These are phyloP conservation scores for Diaporthe vexans DNA, from an alignment of 2,329 filamentous ascomycete species.

Conservation along the genomic window DNA sequence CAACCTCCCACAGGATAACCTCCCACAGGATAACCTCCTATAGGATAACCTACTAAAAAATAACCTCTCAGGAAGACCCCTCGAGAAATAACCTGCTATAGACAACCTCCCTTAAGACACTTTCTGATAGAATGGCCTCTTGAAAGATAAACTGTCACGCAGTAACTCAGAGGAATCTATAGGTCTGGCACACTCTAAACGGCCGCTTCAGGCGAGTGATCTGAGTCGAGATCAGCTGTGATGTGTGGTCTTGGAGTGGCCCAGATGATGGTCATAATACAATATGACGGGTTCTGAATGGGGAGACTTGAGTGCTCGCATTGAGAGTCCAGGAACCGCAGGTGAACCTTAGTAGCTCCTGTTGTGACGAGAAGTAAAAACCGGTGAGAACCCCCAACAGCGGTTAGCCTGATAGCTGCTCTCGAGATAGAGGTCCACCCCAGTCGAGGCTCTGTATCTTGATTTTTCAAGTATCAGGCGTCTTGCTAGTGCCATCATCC, in stretches of 20 bases:
- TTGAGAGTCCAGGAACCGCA: neutral
- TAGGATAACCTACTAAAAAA: no score
- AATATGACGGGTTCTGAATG: neutral
- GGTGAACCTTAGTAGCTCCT: neutral
- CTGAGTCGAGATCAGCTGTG: conserved; percentile 15
- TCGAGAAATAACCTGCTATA: no score
- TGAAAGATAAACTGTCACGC: no score
- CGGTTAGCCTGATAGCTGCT: neutral
- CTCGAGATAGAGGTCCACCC: neutral
- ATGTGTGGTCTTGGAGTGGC: neutral
- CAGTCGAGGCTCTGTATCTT: neutral
- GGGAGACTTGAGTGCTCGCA: neutral
- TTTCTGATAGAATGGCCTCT: no score
- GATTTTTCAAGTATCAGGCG: neutral
- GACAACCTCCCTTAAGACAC: no score
- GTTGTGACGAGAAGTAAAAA: neutral
- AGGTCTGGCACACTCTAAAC: neutral
- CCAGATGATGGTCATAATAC: neutral
- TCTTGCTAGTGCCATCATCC: no score
- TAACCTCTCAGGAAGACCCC: no score
- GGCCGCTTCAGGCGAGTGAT: neutral
- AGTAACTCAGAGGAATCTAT: no score
- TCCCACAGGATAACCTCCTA: no score
- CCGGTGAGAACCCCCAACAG: no score
- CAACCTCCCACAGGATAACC: no score